phyloP scores from a whole-genome alignment of 2,329 filamentous ascomycete species.

The Alternaria tenuissima region DNA sequence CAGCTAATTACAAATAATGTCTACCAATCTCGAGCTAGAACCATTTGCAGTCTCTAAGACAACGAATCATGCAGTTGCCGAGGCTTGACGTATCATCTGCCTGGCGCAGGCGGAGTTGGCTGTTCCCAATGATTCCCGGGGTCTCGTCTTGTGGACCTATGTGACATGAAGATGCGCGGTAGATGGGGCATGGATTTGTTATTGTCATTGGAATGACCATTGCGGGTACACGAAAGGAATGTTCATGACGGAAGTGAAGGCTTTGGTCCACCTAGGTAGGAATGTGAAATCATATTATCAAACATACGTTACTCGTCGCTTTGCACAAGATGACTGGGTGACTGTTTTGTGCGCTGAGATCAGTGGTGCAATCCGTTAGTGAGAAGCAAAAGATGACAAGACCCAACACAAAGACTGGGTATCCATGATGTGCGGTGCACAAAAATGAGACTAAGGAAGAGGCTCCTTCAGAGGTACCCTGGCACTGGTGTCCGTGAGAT shows the following conservation, averaged over 20 bases:
- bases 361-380: not conserved
- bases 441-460: not conserved
- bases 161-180: conserved; percentile 21
- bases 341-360: not conserved
- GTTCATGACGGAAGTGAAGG: conserved; percentile 14
- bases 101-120: conserved; percentile 23
- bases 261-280: conserved; percentile 19
- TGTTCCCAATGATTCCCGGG: conserved; percentile 27
- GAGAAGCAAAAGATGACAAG: not conserved
- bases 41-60: conserved; percentile 22
- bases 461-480: not conserved
- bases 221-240: conserved; percentile 20
- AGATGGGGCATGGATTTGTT: conserved; percentile 26
- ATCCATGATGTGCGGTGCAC: not conserved
- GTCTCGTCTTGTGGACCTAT: conserved; percentile 23
- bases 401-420: not conserved
- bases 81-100: conserved; percentile 23
- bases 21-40: conserved; percentile 15
- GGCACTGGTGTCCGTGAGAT: not conserved
- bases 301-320: conserved; percentile 11
- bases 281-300: conserved; percentile 23
- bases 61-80: conserved; percentile 18
- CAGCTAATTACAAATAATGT: conserved; percentile 31
- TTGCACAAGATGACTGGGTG: not conserved
- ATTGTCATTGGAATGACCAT: conserved; percentile 23